Percentiles rank a stretch among this genome's conserved stretches.
These are phyloP conservation scores for Cystobasidium onofrii DNA, from an alignment of 768 basidiomycete species.

Conservation along the genomic window DNA sequence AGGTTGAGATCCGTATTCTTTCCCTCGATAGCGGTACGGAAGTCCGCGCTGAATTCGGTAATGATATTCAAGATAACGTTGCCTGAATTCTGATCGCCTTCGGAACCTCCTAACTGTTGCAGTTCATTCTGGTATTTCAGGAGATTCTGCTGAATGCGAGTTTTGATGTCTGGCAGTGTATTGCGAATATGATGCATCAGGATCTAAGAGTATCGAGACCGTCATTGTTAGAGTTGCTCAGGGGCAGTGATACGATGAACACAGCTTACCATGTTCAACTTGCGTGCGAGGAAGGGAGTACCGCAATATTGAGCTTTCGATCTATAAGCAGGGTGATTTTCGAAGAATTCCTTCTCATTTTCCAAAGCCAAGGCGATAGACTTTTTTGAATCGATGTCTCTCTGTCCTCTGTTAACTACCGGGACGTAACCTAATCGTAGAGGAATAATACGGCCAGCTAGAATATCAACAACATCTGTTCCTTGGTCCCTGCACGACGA, in stretches of 20 bases:
- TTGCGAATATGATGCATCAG: slow-evolving; percentile 98
- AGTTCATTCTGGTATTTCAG: slow-evolving; percentile 82
- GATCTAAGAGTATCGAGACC: slow-evolving; percentile 69
- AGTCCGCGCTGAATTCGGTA: slow-evolving; percentile 94
- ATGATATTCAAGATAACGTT: slow-evolving; percentile 94
- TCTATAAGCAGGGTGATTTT: slow-evolving; percentile 85
- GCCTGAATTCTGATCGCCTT: slow-evolving; percentile 73
- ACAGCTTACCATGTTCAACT: slow-evolving; percentile 74
- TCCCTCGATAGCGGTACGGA: slow-evolving; percentile 93
- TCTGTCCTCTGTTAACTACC: slow-evolving; percentile 95
- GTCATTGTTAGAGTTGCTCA: too few species aligned
- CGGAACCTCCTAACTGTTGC: slow-evolving; percentile 68
- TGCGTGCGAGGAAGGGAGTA: slow-evolving; percentile 87
- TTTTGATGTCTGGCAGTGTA: slow-evolving; percentile 97
- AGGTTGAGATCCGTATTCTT: slow-evolving; percentile 89
- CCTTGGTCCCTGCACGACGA: slow-evolving; percentile 69
- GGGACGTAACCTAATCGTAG: slow-evolving; percentile 94
- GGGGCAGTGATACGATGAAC: not conserved
- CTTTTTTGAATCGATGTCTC: slow-evolving; percentile 86
- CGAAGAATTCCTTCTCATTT: slow-evolving; percentile 83
- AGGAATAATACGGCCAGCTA: slow-evolving; percentile 93
- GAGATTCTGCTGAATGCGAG: slow-evolving; percentile 80
- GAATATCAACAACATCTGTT: slow-evolving; percentile 96
- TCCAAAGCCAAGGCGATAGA: slow-evolving; percentile 78
- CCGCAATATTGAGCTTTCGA: slow-evolving; percentile 93